Evolutionary conservation across 805 yeast genomes (phyloP).

Genomic region (Candida coleopterorum): DNA sequence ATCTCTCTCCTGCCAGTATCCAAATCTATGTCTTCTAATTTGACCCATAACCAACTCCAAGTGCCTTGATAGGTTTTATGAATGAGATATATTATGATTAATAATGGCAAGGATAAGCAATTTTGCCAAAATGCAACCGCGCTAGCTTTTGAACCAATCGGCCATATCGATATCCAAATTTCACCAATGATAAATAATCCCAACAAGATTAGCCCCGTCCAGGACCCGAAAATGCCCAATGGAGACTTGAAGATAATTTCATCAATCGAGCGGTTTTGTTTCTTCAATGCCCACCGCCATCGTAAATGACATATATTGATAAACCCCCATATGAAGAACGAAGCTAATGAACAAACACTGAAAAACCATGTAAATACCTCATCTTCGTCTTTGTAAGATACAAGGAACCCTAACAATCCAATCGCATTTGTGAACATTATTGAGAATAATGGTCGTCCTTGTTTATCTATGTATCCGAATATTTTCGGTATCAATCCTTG

Average conservation of each 20-base stretch:
- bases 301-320: constrained; percentile 37
- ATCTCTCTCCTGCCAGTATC: constrained; percentile 40
- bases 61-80: constrained; percentile 34
- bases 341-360: constrained; percentile 36
- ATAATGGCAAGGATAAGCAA: constrained; percentile 45
- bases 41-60: constrained; percentile 27
- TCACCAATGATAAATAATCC: constrained; percentile 31
- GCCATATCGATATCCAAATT: constrained; percentile 37
- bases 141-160: constrained; percentile 24
- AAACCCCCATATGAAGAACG: constrained; percentile 39
- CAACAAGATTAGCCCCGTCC: constrained; percentile 28
- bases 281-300: constrained; percentile 35
- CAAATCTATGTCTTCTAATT: constrained; percentile 33
- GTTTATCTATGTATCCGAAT: constrained; percentile 38
- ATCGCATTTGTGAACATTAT: constrained; percentile 26
- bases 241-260: constrained; percentile 34
- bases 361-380: constrained; percentile 39
- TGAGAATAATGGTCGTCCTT: constrained; percentile 39
- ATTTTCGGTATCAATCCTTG: constrained; percentile 60
- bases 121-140: constrained; percentile 45
- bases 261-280: constrained; percentile 32
- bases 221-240: constrained; percentile 34
- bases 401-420: constrained; percentile 39
- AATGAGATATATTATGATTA: constrained; percentile 39
- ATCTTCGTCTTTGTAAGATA: constrained; percentile 24